Conservation (phyloP, 2,329 filamentous ascomycete species). For the Mycosphaerella sp. region DNA sequence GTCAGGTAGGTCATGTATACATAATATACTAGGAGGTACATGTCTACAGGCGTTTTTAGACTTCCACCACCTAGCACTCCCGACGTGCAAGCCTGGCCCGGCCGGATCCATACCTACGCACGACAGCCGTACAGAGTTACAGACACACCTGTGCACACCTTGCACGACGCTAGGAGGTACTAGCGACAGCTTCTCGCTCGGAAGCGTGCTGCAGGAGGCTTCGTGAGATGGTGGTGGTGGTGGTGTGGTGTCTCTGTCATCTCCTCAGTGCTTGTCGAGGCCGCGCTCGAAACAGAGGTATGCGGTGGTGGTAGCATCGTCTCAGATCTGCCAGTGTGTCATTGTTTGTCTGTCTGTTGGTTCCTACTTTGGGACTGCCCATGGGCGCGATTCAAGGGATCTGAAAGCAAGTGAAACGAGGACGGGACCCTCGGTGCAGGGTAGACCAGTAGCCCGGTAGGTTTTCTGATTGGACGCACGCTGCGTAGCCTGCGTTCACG, state of each 20-base stretch:
- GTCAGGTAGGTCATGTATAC: no score
- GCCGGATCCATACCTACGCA: background rate
- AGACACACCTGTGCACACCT: background rate
- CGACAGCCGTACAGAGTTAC: background rate
- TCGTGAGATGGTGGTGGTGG: background rate
- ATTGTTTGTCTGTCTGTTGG: no score
- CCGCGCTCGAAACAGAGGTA: no score
- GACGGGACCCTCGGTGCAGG: no score
- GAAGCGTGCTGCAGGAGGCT: background rate
- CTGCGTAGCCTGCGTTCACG: background rate
- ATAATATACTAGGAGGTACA: no score
- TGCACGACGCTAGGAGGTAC: background rate
- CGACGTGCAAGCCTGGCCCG: constrained; percentile 3
- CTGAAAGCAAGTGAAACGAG: no score
- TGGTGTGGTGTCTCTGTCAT: background rate
- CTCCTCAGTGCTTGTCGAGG: background rate
- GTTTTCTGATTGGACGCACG: no score
- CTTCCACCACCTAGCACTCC: constrained; percentile 3
- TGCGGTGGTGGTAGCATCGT: no score
- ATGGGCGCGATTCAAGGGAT: no score
- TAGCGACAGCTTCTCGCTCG: background rate
- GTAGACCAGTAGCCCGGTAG: no score
- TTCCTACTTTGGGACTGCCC: no score
- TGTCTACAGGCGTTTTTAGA: constrained; percentile 1
- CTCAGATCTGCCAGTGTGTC: no score